These are phyloP conservation scores for Macrolepiota fuliginosa DNA, from an alignment of 768 basidiomycete genomes.

Conservation along the genomic window DNA sequence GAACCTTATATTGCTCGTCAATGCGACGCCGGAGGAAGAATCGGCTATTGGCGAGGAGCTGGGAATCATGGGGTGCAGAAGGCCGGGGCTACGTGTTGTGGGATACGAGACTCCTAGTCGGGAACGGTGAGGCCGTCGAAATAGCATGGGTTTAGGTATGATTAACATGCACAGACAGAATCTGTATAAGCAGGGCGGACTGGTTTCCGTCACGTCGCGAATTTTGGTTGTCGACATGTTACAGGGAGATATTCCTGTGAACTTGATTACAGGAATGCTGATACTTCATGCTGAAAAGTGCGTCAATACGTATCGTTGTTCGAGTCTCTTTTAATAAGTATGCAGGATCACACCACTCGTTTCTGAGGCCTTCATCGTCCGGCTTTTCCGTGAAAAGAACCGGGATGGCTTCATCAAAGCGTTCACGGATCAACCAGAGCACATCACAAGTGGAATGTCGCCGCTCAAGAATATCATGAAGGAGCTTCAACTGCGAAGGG, in stretches of 20 bases:
- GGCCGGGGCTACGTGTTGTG: slow-evolving; percentile 80
- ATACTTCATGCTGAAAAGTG: slow-evolving; percentile 91
- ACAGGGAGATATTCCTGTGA: slow-evolving; percentile 77
- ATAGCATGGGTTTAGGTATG: background rate
- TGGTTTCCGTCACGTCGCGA: slow-evolving; percentile 89
- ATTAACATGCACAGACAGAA: slow-evolving; percentile 53
- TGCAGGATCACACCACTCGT: slow-evolving; percentile 79
- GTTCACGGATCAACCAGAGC: slow-evolving; percentile 95
- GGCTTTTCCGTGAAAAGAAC: slow-evolving; percentile 89
- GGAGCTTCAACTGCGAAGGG: slow-evolving; percentile 84
- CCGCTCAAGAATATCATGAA: slow-evolving; percentile 92
- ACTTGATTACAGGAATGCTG: slow-evolving; percentile 86
- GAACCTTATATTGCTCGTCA: slow-evolving; percentile 81
- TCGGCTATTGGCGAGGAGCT: slow-evolving; percentile 90
- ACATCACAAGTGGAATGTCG: slow-evolving; percentile 88
- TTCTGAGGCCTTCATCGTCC: slow-evolving; percentile 90
- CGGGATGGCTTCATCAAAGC: slow-evolving; percentile 91
- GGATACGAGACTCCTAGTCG: slow-evolving; percentile 77
- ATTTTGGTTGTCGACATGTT: slow-evolving; percentile 96
- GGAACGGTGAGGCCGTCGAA: slow-evolving; percentile 59
- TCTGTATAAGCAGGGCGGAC: slow-evolving; percentile 83
- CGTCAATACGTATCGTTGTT: slow-evolving; percentile 13
- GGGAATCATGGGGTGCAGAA: slow-evolving; percentile 86
- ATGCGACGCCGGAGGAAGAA: slow-evolving; percentile 85
- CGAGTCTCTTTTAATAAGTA: background rate